Evolutionary conservation across 2,329 filamentous ascomycete species (phyloP).

Genomic region (Knoxdaviesia capensis): DNA sequence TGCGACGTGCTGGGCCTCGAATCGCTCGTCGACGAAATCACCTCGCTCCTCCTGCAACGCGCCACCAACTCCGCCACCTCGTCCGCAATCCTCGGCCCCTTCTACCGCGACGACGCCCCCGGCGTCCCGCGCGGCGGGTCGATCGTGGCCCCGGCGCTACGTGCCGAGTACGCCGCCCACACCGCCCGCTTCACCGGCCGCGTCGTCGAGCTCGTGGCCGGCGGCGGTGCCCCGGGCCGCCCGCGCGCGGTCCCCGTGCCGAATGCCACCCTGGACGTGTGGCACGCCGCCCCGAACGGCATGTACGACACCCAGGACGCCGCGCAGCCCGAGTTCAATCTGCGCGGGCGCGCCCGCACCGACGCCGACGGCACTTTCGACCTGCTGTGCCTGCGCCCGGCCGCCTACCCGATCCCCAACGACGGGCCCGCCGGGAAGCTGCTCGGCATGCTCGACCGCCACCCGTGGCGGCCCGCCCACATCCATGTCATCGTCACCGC

Average conservation of each 20-base stretch:
- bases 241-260: constrained; percentile 25
- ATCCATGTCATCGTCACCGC: constrained; percentile 37
- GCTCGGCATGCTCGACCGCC: constrained; percentile 31
- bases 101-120: constrained; percentile 60
- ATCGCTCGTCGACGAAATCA: constrained; percentile 65
- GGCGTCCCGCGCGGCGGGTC: constrained; percentile 46
- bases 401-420: constrained; percentile 27
- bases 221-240: too few species aligned
- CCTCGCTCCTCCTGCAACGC: constrained; percentile 30
- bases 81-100: constrained; percentile 66
- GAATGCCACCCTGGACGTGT: constrained; percentile 51
- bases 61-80: constrained; percentile 39
- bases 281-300: constrained; percentile 60
- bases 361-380: constrained; percentile 43
- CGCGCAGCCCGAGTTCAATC: constrained; percentile 50
- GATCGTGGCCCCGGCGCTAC: constrained; percentile 33
- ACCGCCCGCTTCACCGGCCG: constrained; percentile 44
- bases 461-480: constrained; percentile 36
- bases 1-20: constrained; percentile 59
- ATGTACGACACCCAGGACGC: constrained; percentile 55
- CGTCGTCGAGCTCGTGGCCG: constrained; percentile 23
- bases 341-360: constrained; percentile 52
- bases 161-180: constrained; percentile 19
- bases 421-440: constrained; percentile 33
- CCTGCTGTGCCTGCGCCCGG: constrained; percentile 40